Conservation (phyloP, 169 alveolate genomes). For the Pseudocohnilembus persalinus region DNA sequence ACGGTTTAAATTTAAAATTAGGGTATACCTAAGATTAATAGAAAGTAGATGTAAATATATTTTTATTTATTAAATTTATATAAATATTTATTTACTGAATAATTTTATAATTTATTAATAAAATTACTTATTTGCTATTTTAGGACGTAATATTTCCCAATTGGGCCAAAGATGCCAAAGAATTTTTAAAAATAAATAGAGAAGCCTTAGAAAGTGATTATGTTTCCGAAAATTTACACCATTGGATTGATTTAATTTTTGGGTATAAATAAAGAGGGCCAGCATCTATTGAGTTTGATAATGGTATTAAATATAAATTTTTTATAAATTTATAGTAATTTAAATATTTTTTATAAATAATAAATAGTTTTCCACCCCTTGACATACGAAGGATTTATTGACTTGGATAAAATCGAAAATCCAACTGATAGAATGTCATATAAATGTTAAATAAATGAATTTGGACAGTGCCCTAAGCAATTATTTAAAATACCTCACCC, state of each 20-base stretch:
- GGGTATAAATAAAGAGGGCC: slow-evolving; percentile 81
- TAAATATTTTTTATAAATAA: slow-evolving; percentile 11
- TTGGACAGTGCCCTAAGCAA: slow-evolving; percentile 72
- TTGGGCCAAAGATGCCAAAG: slow-evolving; percentile 76
- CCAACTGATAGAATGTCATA: slow-evolving; percentile 63
- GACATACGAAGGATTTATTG: slow-evolving; percentile 85
- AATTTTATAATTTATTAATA: too few relatives aligned
- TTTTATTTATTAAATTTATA: too few relatives aligned
- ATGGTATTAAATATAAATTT: slow-evolving; percentile 34
- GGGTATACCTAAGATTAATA: slow-evolving; percentile 65
- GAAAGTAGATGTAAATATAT: slow-evolving; percentile 54
- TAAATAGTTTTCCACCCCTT: slow-evolving; percentile 76
- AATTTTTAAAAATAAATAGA: slow-evolving; percentile 68
- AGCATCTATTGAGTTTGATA: slow-evolving; percentile 70
- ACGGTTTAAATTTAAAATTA: slow-evolving; percentile 62
- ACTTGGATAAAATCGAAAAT: slow-evolving; percentile 62
- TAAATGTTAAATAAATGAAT: slow-evolving; percentile 65
- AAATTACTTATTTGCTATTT: too few relatives aligned
- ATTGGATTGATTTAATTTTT: slow-evolving; percentile 84
- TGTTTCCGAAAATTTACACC: slow-evolving; percentile 73
- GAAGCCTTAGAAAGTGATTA: slow-evolving; percentile 79
- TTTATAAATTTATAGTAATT: background rate
- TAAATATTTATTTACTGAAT: too few relatives aligned
- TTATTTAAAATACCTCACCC: slow-evolving; percentile 65
- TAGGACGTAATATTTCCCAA: slow-evolving; percentile 62